phyloP scores from a whole-genome alignment of 139 green algal genomes.

The Chlamydomonas incerta region DNA sequence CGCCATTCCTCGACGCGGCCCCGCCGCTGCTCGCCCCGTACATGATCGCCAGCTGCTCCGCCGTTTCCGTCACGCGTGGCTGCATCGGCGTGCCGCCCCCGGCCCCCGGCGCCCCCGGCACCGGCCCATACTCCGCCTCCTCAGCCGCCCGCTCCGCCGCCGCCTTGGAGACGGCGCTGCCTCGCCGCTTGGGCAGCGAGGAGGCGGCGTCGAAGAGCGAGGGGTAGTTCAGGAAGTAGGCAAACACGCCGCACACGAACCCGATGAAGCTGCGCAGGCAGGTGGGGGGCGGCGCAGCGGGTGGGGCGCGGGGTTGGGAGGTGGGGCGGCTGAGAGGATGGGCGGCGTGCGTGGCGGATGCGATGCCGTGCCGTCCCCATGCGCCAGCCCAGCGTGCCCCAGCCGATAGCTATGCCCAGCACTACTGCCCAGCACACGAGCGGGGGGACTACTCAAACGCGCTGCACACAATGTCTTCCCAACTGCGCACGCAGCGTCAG shows the following conservation, averaged over 20 bases:
- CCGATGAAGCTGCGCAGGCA: constrained; percentile 43
- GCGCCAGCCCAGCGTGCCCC: too few relatives aligned
- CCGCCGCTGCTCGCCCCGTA: not conserved
- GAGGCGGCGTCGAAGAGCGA: not conserved
- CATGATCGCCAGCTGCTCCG: not conserved
- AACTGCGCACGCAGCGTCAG: too few relatives aligned
- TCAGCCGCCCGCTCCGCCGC: not conserved
- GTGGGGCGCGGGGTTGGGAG: not conserved
- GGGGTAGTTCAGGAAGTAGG: constrained; percentile 52
- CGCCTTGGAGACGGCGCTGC: not conserved
- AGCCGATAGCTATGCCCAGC: too few relatives aligned
- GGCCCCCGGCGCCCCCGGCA: not conserved
- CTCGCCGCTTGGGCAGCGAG: constrained; percentile 1
- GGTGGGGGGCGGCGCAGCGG: not conserved
- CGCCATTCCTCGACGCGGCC: not conserved
- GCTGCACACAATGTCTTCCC: not conserved
- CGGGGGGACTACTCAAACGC: too few relatives aligned
- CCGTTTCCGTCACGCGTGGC: not conserved
- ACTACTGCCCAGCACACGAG: too few relatives aligned
- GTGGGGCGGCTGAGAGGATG: too few relatives aligned
- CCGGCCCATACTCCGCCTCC: too few relatives aligned
- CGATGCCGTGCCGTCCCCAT: too few relatives aligned
- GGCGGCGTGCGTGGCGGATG: too few relatives aligned
- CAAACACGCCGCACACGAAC: constrained; percentile 17
- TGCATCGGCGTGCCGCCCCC: too few relatives aligned